A percentile compares a stretch with the other conserved stretches of the same genome.
phyloP scores from a whole-genome alignment of 2,329 filamentous ascomycete genomes.

The Orbilia javanica region DNA sequence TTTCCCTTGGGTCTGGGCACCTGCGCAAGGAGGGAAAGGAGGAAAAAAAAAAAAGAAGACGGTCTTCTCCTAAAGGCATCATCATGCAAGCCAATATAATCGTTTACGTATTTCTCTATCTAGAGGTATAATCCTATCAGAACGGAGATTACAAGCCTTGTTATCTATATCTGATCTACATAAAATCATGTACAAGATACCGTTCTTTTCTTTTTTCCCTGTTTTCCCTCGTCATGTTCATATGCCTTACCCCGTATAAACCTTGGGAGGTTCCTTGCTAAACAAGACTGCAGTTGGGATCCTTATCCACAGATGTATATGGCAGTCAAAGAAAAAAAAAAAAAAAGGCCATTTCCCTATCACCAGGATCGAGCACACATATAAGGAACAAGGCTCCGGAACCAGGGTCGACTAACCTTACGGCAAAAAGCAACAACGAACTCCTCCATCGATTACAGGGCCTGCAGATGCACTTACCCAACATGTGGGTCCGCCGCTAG shows the following conservation, averaged over 20 bases:
- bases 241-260: conserved; percentile 11
- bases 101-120: conserved; percentile 49
- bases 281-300: conserved; percentile 16
- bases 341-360: conserved; percentile 41
- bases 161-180: conserved; percentile 58
- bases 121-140: conserved; percentile 37
- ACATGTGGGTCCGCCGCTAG: conserved; percentile 53
- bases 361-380: conserved; percentile 54
- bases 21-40: conserved; percentile 1
- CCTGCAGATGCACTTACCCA: conserved; percentile 56
- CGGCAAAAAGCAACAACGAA: conserved; percentile 58
- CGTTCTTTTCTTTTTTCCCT: conserved; percentile 17
- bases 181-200: conserved; percentile 7
- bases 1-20: conserved; percentile 21
- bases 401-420: conserved; percentile 58
- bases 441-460: conserved; percentile 57
- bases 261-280: conserved; percentile 15
- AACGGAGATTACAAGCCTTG: conserved; percentile 48
- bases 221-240: conserved; percentile 2
- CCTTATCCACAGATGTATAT: conserved; percentile 33
- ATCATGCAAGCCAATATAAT: conserved; percentile 41
- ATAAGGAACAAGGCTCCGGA: conserved; percentile 53
- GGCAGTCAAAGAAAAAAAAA: conserved; percentile 21
- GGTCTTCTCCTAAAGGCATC: conserved; percentile 3
- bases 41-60: neutral